Conservation (phyloP, 345 rosid species). For the Heritiera littoralis region DNA sequence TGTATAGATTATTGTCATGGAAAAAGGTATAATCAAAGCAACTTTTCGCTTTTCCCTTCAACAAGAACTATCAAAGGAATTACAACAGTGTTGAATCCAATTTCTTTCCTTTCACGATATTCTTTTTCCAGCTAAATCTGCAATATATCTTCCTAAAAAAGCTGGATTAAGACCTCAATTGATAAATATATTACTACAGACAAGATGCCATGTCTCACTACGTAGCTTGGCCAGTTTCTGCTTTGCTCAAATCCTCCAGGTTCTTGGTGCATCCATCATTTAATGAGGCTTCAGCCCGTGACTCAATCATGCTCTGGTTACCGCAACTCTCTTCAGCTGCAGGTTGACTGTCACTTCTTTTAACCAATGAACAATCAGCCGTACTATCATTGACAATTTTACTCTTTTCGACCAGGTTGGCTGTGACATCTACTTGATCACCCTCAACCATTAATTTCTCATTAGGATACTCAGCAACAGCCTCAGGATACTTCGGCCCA, state of each 20-base stretch:
- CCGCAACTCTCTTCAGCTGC: background rate
- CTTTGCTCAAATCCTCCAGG: slow-evolving; percentile 26
- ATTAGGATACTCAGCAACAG: slow-evolving; percentile 20
- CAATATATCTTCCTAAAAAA: slow-evolving; percentile 27
- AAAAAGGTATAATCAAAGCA: slow-evolving; percentile 1
- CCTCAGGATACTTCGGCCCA: slow-evolving; percentile 28
- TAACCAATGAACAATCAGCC: slow-evolving; percentile 17
- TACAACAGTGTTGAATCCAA: slow-evolving; percentile 3
- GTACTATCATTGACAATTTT: slow-evolving; percentile 16
- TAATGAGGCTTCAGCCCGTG: slow-evolving; percentile 6
- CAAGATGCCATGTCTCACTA: background rate
- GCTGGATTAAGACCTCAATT: background rate
- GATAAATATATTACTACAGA: background rate
- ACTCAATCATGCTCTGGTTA: background rate
- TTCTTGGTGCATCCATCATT: slow-evolving; percentile 24
- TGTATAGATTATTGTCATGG: background rate
- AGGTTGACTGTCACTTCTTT: slow-evolving; percentile 24
- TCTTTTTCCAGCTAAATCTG: slow-evolving; percentile 24
- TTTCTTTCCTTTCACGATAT: slow-evolving; percentile 20
- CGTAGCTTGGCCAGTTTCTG: background rate
- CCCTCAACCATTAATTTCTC: slow-evolving; percentile 6
- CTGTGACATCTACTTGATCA: background rate
- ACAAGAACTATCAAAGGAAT: slow-evolving; percentile 7
- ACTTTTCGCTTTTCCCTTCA: slow-evolving; percentile 5
- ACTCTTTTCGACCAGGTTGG: slow-evolving; percentile 31